Evolutionary conservation across 2,329 filamentous ascomycete species (phyloP).

Genomic region (Geosmithia putterillii): DNA sequence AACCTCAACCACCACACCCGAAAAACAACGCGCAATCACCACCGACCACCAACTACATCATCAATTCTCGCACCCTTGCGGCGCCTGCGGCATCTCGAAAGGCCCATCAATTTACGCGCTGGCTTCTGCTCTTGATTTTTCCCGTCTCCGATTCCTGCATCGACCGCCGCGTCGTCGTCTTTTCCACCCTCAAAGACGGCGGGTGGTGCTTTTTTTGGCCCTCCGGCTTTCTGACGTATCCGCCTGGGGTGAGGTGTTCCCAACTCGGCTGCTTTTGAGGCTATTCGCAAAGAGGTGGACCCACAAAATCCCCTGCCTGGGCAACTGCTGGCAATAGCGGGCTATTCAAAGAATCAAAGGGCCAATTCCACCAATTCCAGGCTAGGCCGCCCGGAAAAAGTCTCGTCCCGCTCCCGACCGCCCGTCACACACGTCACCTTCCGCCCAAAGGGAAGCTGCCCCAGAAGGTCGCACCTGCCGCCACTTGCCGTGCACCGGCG

Average conservation of each 20-base stretch:
- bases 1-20: constrained; percentile 3
- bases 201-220: neutral
- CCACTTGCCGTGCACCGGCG: too few species aligned
- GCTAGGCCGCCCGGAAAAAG: neutral
- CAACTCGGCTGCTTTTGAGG: constrained; percentile 17
- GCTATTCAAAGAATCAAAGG: too few species aligned
- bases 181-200: too few species aligned
- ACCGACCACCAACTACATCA: constrained; percentile 22
- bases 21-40: constrained; percentile 9
- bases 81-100: constrained; percentile 22
- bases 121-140: constrained; percentile 14
- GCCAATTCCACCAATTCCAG: neutral
- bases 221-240: constrained; percentile 1
- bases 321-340: too few species aligned
- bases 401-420: neutral
- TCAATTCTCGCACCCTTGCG: constrained; percentile 24
- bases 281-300: constrained; percentile 18
- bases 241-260: constrained; percentile 3
- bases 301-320: neutral
- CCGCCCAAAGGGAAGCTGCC: neutral
- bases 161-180: constrained; percentile 7
- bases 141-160: constrained; percentile 1
- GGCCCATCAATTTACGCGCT: constrained; percentile 19
- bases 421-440: neutral
- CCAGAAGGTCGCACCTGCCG: neutral